phyloP scores from a whole-genome alignment of 352 stramenopile genomes.

The Thalassiosira mediterranea region DNA sequence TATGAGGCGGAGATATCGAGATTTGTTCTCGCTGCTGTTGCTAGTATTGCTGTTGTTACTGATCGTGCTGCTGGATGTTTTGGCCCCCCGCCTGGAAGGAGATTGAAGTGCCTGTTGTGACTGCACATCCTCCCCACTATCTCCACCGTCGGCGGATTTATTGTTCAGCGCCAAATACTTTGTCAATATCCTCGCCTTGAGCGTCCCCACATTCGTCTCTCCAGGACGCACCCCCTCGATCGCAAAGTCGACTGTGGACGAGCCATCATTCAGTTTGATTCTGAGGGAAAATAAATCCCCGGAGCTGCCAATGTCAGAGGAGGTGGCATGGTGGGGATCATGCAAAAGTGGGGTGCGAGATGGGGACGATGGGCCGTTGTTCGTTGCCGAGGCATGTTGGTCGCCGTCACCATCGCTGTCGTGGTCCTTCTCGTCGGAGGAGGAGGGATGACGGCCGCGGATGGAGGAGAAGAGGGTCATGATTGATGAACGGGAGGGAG shows the following conservation, averaged over 20 bases:
- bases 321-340: background rate
- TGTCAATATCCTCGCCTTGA: slow-evolving; percentile 28
- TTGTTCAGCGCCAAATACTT: background rate
- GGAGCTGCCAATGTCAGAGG: too few species aligned
- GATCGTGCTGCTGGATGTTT: background rate
- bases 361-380: too few species aligned
- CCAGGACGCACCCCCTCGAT: slow-evolving; percentile 1
- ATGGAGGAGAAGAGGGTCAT: slow-evolving; percentile 28
- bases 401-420: slow-evolving; percentile 8
- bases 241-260: slow-evolving; percentile 6
- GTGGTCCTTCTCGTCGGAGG: slow-evolving; percentile 26
- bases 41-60: background rate
- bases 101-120: too few species aligned
- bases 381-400: background rate
- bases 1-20: slow-evolving; percentile 73
- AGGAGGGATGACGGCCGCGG: slow-evolving; percentile 1
- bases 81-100: background rate
- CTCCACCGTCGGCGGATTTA: background rate
- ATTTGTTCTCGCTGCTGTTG: background rate
- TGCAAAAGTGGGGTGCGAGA: background rate
- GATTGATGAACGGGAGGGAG: background rate
- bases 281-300: slow-evolving; percentile 7
- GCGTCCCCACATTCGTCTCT: background rate
- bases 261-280: slow-evolving; percentile 41
- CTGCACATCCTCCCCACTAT: background rate